Evolutionary conservation across 1,139 yeast species (phyloP).

Genomic region (Blastobotrys proliferans): DNA sequence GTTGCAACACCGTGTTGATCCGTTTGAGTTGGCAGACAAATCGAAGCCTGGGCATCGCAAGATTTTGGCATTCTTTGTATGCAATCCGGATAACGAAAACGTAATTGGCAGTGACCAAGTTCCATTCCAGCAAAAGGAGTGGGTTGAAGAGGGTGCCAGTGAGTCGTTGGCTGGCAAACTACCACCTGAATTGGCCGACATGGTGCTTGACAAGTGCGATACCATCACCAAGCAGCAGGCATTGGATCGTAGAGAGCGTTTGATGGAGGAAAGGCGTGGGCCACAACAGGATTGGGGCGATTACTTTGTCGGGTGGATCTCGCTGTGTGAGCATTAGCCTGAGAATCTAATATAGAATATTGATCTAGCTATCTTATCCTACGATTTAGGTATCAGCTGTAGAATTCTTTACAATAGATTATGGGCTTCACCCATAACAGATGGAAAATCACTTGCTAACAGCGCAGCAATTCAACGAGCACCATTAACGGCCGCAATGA

Average conservation of each 20-base stretch:
- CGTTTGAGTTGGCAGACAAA: conserved; percentile 39
- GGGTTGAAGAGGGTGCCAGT: conserved; percentile 17
- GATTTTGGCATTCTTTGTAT: conserved; percentile 42
- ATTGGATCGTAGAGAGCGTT: conserved; percentile 29
- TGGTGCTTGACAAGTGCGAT: neutral
- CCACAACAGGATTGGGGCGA: no score
- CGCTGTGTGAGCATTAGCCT: no score
- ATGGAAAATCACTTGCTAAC: no score
- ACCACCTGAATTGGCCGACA: neutral
- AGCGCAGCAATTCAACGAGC: no score
- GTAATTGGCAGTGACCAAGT: conserved; percentile 37
- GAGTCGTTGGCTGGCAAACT: neutral
- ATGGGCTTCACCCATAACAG: no score
- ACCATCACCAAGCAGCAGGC: conserved; percentile 31
- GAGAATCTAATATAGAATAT: no score
- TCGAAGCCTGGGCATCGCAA: conserved; percentile 41
- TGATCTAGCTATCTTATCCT: no score
- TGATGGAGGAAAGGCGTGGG: conserved; percentile 45
- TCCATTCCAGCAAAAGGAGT: conserved; percentile 43
- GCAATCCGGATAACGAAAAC: conserved; percentile 39
- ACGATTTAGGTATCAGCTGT: no score
- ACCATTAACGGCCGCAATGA: no score
- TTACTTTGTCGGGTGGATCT: no score
- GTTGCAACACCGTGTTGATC: conserved; percentile 42
- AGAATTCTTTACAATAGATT: no score